Conservation (phyloP, 306 rosid genomes). For the Acmispon strigosus region DNA sequence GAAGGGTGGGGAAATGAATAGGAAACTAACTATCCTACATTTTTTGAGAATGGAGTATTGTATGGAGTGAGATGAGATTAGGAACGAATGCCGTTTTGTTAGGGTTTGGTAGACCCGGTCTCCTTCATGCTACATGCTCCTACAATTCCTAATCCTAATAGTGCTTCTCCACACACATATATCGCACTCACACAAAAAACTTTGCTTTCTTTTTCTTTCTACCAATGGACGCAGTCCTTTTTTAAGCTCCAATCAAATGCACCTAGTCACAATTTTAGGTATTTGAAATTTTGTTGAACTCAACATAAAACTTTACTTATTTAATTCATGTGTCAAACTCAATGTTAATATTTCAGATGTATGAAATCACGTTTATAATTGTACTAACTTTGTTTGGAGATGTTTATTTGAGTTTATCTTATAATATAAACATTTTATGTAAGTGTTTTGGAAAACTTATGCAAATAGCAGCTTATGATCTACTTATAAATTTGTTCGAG, state of each 20-base stretch:
- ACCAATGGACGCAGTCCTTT: background rate
- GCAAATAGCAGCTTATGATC: too few relatives aligned
- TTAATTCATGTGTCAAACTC: too few relatives aligned
- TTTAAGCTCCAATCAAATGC: background rate
- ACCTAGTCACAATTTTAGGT: too few relatives aligned
- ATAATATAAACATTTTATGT: too few relatives aligned
- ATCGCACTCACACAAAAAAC: background rate
- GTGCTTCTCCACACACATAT: constrained; percentile 14
- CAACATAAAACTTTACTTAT: too few relatives aligned
- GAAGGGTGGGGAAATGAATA: constrained; percentile 31
- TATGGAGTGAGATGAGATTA: constrained; percentile 17
- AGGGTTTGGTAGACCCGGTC: constrained; percentile 73
- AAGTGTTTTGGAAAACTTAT: too few relatives aligned
- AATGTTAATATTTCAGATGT: too few relatives aligned
- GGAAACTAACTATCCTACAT: constrained; percentile 32
- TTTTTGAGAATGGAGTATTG: constrained; percentile 49
- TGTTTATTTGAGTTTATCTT: too few relatives aligned
- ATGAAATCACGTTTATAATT: too few relatives aligned
- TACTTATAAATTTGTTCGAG: too few relatives aligned
- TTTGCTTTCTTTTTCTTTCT: background rate
- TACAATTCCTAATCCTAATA: background rate
- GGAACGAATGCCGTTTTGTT: constrained; percentile 63
- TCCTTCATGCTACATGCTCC: constrained; percentile 9
- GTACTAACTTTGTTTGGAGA: too few relatives aligned
- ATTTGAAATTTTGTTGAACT: too few relatives aligned